phyloP scores from a whole-genome alignment of 2,329 filamentous ascomycete genomes.

The Sclerotinia glacialis region DNA sequence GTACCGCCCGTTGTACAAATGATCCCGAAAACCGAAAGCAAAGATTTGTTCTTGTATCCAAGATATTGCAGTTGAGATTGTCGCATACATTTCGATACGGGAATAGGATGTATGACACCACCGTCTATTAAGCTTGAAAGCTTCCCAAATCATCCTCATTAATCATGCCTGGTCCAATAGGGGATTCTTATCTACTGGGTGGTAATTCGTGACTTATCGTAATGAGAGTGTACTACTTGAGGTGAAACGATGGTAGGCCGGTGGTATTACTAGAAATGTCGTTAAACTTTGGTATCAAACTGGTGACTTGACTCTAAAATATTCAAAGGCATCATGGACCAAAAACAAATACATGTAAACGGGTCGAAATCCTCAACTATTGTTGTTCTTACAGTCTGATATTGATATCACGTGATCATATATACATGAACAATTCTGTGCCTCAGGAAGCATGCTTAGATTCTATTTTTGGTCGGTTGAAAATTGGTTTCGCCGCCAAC shows the following conservation, averaged over 20 bases:
- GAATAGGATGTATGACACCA: not conserved
- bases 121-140: not conserved
- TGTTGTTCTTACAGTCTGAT: not conserved
- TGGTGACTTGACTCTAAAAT: not conserved
- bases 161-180: not conserved
- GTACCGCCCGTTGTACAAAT: conserved; percentile 17
- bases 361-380: not conserved
- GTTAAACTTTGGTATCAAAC: not conserved
- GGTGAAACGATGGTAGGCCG: not conserved
- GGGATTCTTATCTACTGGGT: not conserved
- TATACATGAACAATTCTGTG: no score
- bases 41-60: conserved; percentile 12
- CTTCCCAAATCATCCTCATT: not conserved
- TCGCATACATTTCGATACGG: not conserved
- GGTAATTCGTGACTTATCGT: conserved; percentile 8
- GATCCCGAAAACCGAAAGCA: conserved; percentile 17
- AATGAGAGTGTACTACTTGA: conserved; percentile 9
- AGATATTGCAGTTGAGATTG: conserved; percentile 4
- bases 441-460: not conserved
- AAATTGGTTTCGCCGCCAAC: conserved; percentile 23
- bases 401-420: not conserved
- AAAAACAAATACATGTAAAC: not conserved
- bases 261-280: not conserved
- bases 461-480: conserved; percentile 4
- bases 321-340: not conserved